These are phyloP conservation scores for Porogramme epimiltina DNA, from an alignment of 1,284 basidiomycete species.

Conservation along the genomic window DNA sequence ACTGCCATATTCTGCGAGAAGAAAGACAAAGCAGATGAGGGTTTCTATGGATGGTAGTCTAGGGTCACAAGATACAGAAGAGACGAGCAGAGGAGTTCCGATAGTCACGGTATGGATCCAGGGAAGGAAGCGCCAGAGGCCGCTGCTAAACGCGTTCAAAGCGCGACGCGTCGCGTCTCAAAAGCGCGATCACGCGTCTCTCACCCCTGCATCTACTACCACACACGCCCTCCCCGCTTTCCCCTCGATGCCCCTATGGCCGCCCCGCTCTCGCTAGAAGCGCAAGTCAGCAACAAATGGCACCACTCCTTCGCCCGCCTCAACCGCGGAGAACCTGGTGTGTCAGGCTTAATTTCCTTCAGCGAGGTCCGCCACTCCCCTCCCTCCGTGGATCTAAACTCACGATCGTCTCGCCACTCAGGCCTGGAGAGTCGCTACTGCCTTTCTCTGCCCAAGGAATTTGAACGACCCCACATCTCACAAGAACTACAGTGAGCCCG, in stretches of 20 bases:
- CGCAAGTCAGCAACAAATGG: conserved; percentile 73
- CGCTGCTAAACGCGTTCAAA: too few species aligned
- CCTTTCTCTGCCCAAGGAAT: conserved; percentile 59
- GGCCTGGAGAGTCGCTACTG: conserved; percentile 65
- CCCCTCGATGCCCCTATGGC: conserved; percentile 10
- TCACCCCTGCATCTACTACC: background rate
- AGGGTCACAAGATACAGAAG: too few species aligned
- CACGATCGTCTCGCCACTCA: conserved; percentile 26
- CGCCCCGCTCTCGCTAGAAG: conserved; percentile 30
- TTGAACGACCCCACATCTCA: conserved; percentile 40
- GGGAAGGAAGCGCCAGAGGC: too few species aligned
- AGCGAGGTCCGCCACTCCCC: conserved; percentile 50
- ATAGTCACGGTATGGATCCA: too few species aligned
- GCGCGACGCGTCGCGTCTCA: conserved; percentile 7
- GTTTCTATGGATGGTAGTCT: too few species aligned
- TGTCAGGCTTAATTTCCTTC: conserved; percentile 64
- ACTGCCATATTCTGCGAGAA: background rate
- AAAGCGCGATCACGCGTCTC: background rate
- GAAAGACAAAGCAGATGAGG: too few species aligned
- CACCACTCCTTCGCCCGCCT: conserved; percentile 66
- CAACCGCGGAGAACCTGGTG: conserved; percentile 63
- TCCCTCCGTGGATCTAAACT: background rate
- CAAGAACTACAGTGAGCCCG: conserved; percentile 38
- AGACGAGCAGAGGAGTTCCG: too few species aligned
- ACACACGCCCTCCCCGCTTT: background rate